Evolutionary conservation across 225 moss, liverwort and hornwort genomes (phyloP), one percentile per base, ranked within the genome.

Genomic region (Neckera pumila): DNA sequence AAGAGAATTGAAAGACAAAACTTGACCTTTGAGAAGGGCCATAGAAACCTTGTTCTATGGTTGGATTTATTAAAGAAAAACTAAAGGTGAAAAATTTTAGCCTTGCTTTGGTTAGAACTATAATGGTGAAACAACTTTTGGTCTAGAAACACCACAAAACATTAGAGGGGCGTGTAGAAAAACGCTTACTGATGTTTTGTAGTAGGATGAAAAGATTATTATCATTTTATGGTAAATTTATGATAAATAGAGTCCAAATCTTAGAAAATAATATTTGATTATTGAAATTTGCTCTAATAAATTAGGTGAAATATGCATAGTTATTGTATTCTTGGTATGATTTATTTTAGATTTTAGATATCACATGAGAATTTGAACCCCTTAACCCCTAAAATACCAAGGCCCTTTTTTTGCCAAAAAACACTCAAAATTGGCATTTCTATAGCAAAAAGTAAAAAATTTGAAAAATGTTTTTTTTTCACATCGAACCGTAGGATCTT

Each of bases 91-190:
- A 14, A 14, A 16, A 3, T 16, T 43, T 27, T 12, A 16, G 2
- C 72, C 27, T 72, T 40, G 2, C 10, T 72, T 43, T 43, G 5
- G 25, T 27, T 72, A 16, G 9, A 43, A 72, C 10, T 43, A 43
- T 17, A 72, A 72, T 17, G 43, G 15, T 28, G 1, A 27, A 42
- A 71, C 10, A 71, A 27, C 16, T 42, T 70, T 27, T 43, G 9
- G 27, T 43, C 9, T 42, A 15, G 10, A 42, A 42, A 43, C 16
- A 43, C 14, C 0, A 25, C 71, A 71, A 40, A 69, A 40, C 0
- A 4, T 40, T 14, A 14, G 13, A 4, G 7, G 0, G 16, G 0
- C 1, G 0, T 5, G 0, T 42, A 2, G 3, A 42, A 42, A 43
- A 40, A 27, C 13, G 9, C 6, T 10, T 10, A 27, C 10, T 72